Conservation (phyloP, 2,329 filamentous ascomycete genomes). For the Fusarium oxysporum region DNA sequence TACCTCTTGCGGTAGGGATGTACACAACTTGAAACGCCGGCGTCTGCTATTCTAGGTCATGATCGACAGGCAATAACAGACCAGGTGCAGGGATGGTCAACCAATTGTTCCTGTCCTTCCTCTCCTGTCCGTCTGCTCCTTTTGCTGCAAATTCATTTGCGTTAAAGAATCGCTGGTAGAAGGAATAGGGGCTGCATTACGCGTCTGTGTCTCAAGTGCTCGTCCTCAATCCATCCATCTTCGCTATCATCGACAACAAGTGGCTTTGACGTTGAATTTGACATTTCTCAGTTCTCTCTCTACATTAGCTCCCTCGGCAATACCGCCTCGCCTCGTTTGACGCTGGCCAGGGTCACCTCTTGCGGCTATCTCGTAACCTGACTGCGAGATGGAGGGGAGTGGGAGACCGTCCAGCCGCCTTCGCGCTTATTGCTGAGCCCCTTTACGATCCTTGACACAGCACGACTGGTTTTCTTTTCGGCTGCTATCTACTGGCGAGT, state of each 20-base stretch:
- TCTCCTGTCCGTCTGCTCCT: background rate
- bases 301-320: constrained; percentile 16
- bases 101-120: constrained; percentile 16
- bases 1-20: constrained; percentile 48
- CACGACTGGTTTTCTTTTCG: background rate
- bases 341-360: background rate
- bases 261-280: constrained; percentile 3
- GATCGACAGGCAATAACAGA: constrained; percentile 41
- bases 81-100: constrained; percentile 3
- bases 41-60: constrained; percentile 41
- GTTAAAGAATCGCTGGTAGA: background rate
- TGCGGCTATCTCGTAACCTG: constrained; percentile 28
- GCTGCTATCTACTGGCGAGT: constrained; percentile 6
- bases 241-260: constrained; percentile 4
- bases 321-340: constrained; percentile 1
- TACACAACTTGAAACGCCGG: constrained; percentile 50
- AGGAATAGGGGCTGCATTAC: constrained; percentile 27
- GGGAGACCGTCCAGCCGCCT: constrained; percentile 22
- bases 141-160: constrained; percentile 2
- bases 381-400: constrained; percentile 18
- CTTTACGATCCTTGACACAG: constrained; percentile 1
- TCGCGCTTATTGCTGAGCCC: constrained; percentile 33
- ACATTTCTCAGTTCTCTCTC: background rate
- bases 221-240: background rate
- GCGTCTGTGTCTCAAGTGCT: constrained; percentile 25